Evolutionary conservation across 2,329 filamentous ascomycete genomes (phyloP), one percentile per base, ranked within the genome.

Genomic region (Phialophora chinensis): DNA sequence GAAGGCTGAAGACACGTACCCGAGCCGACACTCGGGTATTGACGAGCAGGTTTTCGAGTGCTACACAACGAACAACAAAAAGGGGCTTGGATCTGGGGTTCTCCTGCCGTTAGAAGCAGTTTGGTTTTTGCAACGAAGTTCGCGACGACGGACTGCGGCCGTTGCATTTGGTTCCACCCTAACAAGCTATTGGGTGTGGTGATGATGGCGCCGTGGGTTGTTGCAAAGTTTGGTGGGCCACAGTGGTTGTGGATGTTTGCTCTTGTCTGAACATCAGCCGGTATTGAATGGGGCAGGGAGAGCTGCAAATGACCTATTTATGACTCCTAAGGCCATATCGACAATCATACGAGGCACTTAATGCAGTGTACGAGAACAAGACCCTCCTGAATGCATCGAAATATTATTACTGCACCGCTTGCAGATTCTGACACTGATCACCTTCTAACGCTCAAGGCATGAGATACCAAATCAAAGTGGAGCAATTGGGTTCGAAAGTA

Each of bases 321-420:
- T 50, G 38, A 49, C 17, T 50, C 27, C 38, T 10, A 60, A 60
- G n/a, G 42, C 57, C 38, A 60, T 50, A 49, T 60, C 25, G 42
- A 25, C 6, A 12, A 35, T 60, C 42, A 29, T 52, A 31, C 42
- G 31, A 50, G 31, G 57, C 42, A 27, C 57, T 50, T 31, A 33
- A 44, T 50, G 56, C 57, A 60, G 27, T 60, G 57, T 60, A 50
- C 29, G 23, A 49, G 42, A 29, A 23, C 38, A 60, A 60, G 27
- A 50, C 47, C 38, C 38, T 17, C 33, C 25, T 35, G 35, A 23
- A 27, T 23, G 57, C 35, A 27, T 52, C 49, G 25, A 27, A 52
- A 8, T 25, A 52, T 23, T 52, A 52, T 27, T 27, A 14, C 49
- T 27, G 25, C 23, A 23, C 23, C 49, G 17, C 38, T 44, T 44